Percentiles rank a stretch among this genome's conserved stretches.
phyloP scores from a whole-genome alignment of 371 early-diverging fungal genomes.

The Mortierella sp. region DNA sequence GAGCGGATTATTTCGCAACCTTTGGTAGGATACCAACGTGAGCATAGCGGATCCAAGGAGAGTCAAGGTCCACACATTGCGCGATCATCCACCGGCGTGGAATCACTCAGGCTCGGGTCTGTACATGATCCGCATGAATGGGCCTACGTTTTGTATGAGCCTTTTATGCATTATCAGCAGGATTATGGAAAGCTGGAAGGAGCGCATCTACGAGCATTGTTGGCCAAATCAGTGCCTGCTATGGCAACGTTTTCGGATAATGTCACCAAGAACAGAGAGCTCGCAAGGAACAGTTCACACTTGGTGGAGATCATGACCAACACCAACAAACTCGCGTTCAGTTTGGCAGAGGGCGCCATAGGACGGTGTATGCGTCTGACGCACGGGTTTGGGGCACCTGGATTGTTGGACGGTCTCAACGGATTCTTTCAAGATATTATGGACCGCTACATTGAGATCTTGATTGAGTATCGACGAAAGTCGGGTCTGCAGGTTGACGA shows the following conservation, averaged over 20 bases:
- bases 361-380: conserved; percentile 69
- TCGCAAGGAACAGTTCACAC: conserved; percentile 29
- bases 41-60: conserved; percentile 23
- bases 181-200: conserved; percentile 67
- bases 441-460: conserved; percentile 53
- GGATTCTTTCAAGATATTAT: conserved; percentile 59
- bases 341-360: conserved; percentile 58
- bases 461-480: conserved; percentile 45
- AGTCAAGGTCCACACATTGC: conserved; percentile 21
- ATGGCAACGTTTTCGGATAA: conserved; percentile 30
- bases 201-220: conserved; percentile 52
- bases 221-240: conserved; percentile 45
- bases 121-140: conserved; percentile 57
- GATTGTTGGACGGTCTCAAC: conserved; percentile 63
- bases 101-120: conserved; percentile 19
- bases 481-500: conserved; percentile 39
- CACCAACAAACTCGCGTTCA: conserved; percentile 57
- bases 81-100: conserved; percentile 14
- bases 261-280: conserved; percentile 12
- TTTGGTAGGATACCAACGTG: conserved; percentile 47
- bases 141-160: conserved; percentile 67
- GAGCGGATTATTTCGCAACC: conserved; percentile 64
- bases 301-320: conserved; percentile 56
- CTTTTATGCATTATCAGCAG: conserved; percentile 71
- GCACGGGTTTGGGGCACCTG: conserved; percentile 69